Evolutionary conservation across 805 yeast genomes (phyloP).

Genomic region (Teunomyces pallodes): DNA sequence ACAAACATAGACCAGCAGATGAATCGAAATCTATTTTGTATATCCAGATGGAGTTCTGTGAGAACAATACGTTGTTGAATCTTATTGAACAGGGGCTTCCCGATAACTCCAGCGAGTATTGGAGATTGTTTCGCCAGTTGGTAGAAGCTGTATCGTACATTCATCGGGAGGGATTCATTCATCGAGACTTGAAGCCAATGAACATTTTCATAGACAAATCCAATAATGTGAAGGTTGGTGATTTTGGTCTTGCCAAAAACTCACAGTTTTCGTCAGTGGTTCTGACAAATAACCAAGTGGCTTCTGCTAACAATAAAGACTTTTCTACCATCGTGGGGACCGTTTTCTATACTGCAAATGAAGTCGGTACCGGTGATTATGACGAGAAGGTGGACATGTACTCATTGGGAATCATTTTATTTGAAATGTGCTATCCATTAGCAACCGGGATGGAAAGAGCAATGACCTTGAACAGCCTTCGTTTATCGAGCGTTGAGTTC

Average conservation of each 20-base stretch:
- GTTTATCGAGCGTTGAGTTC: conserved; percentile 60
- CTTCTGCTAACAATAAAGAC: conserved; percentile 51
- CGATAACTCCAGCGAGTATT: conserved; percentile 71
- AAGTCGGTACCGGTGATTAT: conserved; percentile 77
- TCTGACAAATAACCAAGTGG: conserved; percentile 39
- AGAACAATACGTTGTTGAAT: conserved; percentile 84
- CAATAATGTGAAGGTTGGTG: conserved; percentile 90
- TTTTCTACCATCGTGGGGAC: conserved; percentile 94
- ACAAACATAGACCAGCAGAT: conserved; percentile 3
- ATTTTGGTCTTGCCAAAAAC: conserved; percentile 93
- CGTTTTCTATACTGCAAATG: conserved; percentile 86
- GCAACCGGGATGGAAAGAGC: conserved; percentile 95
- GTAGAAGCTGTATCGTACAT: conserved; percentile 88
- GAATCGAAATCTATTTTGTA: conserved; percentile 60
- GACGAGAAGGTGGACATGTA: conserved; percentile 95
- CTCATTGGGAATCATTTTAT: conserved; percentile 89
- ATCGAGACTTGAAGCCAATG: conserved; percentile 92
- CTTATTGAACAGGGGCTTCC: conserved; percentile 73
- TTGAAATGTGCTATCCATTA: conserved; percentile 87
- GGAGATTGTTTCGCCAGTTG: conserved; percentile 85
- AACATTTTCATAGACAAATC: conserved; percentile 92
- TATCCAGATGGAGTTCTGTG: conserved; percentile 99
- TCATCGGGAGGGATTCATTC: conserved; percentile 91
- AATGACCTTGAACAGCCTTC: conserved; percentile 59
- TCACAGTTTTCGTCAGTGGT: conserved; percentile 52